A percentile compares a stretch with the other conserved stretches of the same genome.
phyloP scores from a whole-genome alignment of 164 flowering plant genomes.

The Buxus sempervirens region DNA sequence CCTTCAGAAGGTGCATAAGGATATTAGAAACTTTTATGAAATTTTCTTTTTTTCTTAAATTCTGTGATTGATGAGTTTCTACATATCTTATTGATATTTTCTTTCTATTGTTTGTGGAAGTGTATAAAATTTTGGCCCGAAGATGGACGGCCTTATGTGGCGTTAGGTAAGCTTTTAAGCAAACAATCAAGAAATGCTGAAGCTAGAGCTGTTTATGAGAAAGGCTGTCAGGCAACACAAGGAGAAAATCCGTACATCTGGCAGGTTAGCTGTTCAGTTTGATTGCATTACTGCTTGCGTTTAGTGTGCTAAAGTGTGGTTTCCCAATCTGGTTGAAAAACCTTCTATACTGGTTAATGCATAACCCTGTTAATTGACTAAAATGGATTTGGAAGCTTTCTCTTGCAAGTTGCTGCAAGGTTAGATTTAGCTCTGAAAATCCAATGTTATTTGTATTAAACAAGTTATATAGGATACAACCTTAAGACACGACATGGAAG shows the following conservation, averaged over 20 bases:
- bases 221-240: conserved; percentile 90
- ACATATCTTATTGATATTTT: not conserved
- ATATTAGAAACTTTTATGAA: not conserved
- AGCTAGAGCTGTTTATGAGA: conserved; percentile 81
- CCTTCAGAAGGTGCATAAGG: conserved; percentile 50
- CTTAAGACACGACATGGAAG: too few relatives aligned
- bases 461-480: not conserved
- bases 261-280: conserved; percentile 53
- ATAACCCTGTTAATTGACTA: too few relatives aligned
- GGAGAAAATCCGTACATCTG: conserved; percentile 93
- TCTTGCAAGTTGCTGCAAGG: not conserved
- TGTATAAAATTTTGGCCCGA: conserved; percentile 62
- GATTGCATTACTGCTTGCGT: not conserved
- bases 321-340: too few relatives aligned
- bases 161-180: conserved; percentile 51
- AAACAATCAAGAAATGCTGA: conserved; percentile 59
- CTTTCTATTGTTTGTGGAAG: conserved; percentile 6
- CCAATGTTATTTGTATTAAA: too few relatives aligned
- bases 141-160: conserved; percentile 80
- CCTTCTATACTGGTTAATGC: not conserved
- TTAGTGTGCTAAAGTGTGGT: not conserved
- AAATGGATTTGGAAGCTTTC: not conserved
- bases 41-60: too few relatives aligned
- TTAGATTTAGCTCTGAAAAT: too few relatives aligned
- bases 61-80: not conserved